Evolutionary conservation across 2,329 filamentous ascomycete genomes (phyloP).

Genomic region (Pseudocercospora pini-densiflorae): DNA sequence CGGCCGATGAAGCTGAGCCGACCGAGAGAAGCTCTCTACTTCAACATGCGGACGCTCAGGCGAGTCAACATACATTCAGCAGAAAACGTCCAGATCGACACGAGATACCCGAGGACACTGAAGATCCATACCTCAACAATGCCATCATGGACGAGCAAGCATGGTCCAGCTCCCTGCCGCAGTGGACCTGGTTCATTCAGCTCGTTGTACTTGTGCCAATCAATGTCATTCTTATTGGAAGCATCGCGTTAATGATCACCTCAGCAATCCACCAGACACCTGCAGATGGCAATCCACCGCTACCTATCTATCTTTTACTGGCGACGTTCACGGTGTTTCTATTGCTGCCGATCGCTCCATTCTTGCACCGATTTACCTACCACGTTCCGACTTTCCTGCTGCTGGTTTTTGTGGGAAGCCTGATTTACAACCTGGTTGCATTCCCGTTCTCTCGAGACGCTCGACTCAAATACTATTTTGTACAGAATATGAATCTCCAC

Average conservation of each 20-base stretch:
- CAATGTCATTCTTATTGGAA: constrained; percentile 74
- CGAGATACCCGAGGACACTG: constrained; percentile 32
- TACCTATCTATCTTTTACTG: constrained; percentile 73
- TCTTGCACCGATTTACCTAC: constrained; percentile 83
- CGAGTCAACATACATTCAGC: constrained; percentile 54
- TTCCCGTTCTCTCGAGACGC: constrained; percentile 85
- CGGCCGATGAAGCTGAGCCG: constrained; percentile 32
- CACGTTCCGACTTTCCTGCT: constrained; percentile 81
- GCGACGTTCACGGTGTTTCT: constrained; percentile 71
- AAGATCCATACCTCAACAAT: constrained; percentile 35
- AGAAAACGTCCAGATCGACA: constrained; percentile 46
- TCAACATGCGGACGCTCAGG: constrained; percentile 48
- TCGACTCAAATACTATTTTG: constrained; percentile 85
- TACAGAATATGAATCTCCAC: constrained; percentile 77
- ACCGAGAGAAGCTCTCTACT: constrained; percentile 64
- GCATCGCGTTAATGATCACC: constrained; percentile 74
- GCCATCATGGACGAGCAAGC: constrained; percentile 75
- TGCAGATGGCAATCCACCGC: constrained; percentile 75
- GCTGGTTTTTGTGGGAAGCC: constrained; percentile 71
- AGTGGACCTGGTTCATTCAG: constrained; percentile 87
- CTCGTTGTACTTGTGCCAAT: constrained; percentile 81
- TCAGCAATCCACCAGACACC: constrained; percentile 79
- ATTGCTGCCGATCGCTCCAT: constrained; percentile 77
- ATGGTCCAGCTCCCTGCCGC: constrained; percentile 80
- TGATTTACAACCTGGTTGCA: constrained; percentile 82